phyloP scores from a whole-genome alignment of 2,329 filamentous ascomycete genomes.

The Graphilbum fragrans region DNA sequence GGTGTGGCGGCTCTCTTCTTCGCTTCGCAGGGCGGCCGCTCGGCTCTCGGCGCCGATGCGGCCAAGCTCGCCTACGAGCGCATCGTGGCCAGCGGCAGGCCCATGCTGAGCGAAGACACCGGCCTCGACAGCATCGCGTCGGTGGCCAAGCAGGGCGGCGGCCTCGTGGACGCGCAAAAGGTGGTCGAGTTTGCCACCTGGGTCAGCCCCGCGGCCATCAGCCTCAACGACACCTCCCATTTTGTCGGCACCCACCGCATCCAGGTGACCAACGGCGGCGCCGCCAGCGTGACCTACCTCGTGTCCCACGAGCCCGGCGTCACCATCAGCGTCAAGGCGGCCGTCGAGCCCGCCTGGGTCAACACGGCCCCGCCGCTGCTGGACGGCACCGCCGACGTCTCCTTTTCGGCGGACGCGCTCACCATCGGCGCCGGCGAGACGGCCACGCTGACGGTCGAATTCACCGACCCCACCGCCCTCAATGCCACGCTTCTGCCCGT shows the following conservation, averaged over 20 bases:
- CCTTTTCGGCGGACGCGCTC: not conserved
- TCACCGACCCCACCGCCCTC: not conserved
- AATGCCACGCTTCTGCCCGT: slow-evolving; percentile 17
- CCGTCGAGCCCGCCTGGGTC: not conserved
- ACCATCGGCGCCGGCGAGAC: not conserved
- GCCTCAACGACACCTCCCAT: slow-evolving; percentile 31
- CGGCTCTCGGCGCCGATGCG: no score
- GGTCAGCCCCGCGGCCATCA: slow-evolving; percentile 23
- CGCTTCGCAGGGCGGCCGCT: slow-evolving; percentile 40
- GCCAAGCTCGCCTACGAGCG: no score
- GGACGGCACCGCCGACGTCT: not conserved
- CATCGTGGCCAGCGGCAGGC: no score
- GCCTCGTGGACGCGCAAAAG: slow-evolving; percentile 28
- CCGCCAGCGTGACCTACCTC: slow-evolving; percentile 21
- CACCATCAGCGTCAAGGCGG: slow-evolving; percentile 17
- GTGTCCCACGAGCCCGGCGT: slow-evolving; percentile 20
- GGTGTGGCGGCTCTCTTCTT: slow-evolving; percentile 31
- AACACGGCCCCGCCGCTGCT: slow-evolving; percentile 4
- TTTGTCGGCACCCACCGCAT: slow-evolving; percentile 18
- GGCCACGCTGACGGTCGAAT: not conserved
- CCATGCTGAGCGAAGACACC: slow-evolving; percentile 35
- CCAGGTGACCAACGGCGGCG: slow-evolving; percentile 24
- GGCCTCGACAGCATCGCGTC: not conserved
- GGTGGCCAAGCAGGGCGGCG: slow-evolving; percentile 25
- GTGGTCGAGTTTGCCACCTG: slow-evolving; percentile 24